Base-by-base conservation (phyloP, 1,139 yeast species). In the Suhomyces bokatorum region DNA sequence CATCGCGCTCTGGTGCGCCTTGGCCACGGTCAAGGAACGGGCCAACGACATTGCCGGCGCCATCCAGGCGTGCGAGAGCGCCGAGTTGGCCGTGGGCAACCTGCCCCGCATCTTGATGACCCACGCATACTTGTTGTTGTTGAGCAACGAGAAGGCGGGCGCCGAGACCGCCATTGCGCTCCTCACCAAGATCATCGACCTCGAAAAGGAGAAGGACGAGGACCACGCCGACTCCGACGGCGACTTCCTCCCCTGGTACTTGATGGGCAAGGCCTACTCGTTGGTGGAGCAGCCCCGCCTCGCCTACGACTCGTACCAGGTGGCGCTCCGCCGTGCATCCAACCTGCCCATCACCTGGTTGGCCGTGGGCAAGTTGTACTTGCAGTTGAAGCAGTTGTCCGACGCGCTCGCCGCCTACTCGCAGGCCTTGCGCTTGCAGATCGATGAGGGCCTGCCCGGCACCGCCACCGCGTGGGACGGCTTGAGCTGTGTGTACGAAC, bases 331-430 rank as follows among this genome's bases (percentile, higher is more conserved):
- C 48, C 67, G 80, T 38, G 81, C 83, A 0, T 75, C 82, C 15
- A 67, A 69, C 30, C 73, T 77, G 12, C 81, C 87, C 14, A 66
- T 80, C 42, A 78, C 85, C 8, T 83, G 88, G 89, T 62, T 83
- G 33, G 81, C 85, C 0, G 81, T 83, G 20, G 89, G 87, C 1
- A 73, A 78, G 24, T 64, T 83, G 40, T 83, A 83, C 56, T 62
- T 83, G 46, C 76, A 75, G 50, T 66, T 81, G 54, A 77, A 78
- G 42, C 88, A 83, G 59, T 61, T 83, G 24, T 78, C 83, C 4
- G 88, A 83, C 55, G 83, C 88, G 0, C 64, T 83, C 41, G 82
- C 85, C 6, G 87, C 87, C 2, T 83, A 80, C 57, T 77, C 85
- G 1, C 86, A 82, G 58, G 87, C 86, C 1, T 70, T 81, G 31